Conservation (phyloP, 495 filamentous ascomycete species). For the Usnea hakonensis region DNA sequence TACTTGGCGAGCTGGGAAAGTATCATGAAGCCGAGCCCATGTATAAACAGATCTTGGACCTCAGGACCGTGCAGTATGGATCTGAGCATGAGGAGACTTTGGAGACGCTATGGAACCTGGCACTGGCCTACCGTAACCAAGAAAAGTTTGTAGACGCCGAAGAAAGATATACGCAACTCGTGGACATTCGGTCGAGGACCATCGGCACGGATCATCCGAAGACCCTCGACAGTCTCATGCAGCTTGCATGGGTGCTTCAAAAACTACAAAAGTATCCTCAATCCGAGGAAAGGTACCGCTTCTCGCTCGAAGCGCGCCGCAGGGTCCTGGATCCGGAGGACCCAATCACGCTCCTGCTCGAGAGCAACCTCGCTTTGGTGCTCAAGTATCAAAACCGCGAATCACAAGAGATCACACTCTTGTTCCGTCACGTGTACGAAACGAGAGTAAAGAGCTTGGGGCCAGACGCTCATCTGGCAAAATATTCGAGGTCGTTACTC, state of each 20-base stretch:
- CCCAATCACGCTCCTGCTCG: constrained; percentile 18
- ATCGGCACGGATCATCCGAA: constrained; percentile 8
- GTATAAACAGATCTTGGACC: constrained; percentile 12
- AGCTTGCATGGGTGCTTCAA: constrained; percentile 15
- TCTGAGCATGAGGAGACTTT: constrained; percentile 10
- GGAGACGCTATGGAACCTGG: constrained; percentile 9
- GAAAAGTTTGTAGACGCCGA: constrained; percentile 3
- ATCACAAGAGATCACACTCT: constrained; percentile 4
- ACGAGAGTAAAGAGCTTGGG: constrained; percentile 25
- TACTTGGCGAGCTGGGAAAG: constrained; percentile 11
- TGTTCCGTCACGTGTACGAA: constrained; percentile 23
- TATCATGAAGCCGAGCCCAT: constrained; percentile 17
- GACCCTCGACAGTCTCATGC: constrained; percentile 8
- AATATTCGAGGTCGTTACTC: neutral
- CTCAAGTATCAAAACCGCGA: constrained; percentile 9
- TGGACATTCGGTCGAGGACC: neutral
- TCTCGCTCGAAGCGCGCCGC: constrained; percentile 16
- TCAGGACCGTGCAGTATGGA: constrained; percentile 21
- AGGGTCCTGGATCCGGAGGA: constrained; percentile 19
- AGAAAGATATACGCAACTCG: neutral
- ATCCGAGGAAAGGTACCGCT: constrained; percentile 22
- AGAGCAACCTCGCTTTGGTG: constrained; percentile 15
- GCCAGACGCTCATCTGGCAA: neutral
- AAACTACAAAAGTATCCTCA: constrained; percentile 10
- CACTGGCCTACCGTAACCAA: neutral